Percentiles rank a stretch among this genome's conserved stretches.
These are phyloP conservation scores for Termitomyces sp. DNA, from an alignment of 768 basidiomycete genomes.

Conservation along the genomic window DNA sequence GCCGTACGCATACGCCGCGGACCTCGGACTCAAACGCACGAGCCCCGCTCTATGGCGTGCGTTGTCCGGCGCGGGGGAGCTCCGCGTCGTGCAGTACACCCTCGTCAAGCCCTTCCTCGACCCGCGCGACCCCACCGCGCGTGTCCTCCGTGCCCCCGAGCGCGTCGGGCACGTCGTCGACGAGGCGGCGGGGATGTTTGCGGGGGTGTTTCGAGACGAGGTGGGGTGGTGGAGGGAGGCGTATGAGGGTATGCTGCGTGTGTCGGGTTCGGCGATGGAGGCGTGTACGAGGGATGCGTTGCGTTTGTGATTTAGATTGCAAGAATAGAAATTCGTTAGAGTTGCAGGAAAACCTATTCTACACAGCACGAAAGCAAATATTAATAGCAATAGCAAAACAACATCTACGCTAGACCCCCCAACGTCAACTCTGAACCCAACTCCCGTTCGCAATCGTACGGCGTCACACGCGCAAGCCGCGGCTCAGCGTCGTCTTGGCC, in stretches of 20 bases:
- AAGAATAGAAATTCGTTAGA: too few relatives aligned
- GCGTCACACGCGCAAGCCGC: too few relatives aligned
- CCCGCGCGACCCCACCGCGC: neutral
- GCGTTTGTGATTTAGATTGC: neutral
- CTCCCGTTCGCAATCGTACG: too few relatives aligned
- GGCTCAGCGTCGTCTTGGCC: too few relatives aligned
- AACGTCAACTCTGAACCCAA: too few relatives aligned
- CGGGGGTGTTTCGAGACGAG: conserved; percentile 26
- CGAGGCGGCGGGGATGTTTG: conserved; percentile 12
- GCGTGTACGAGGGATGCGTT: neutral
- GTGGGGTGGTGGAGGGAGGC: conserved; percentile 28
- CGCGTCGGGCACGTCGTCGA: conserved; percentile 19
- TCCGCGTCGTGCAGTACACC: conserved; percentile 35
- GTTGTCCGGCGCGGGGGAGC: conserved; percentile 18
- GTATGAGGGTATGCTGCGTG: conserved; percentile 21
- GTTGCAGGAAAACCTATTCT: too few relatives aligned
- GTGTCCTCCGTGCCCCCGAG: conserved; percentile 16
- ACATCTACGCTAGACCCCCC: too few relatives aligned
- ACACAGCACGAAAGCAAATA: too few relatives aligned
- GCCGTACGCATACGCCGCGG: conserved; percentile 37
- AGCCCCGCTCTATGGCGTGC: conserved; percentile 28
- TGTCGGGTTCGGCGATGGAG: conserved; percentile 3
- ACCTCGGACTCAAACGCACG: conserved; percentile 32
- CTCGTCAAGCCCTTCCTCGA: conserved; percentile 21
- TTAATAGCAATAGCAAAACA: too few relatives aligned